Base-by-base conservation (phyloP, 2,329 filamentous ascomycete genomes). In the Grosmannia huntii region DNA sequence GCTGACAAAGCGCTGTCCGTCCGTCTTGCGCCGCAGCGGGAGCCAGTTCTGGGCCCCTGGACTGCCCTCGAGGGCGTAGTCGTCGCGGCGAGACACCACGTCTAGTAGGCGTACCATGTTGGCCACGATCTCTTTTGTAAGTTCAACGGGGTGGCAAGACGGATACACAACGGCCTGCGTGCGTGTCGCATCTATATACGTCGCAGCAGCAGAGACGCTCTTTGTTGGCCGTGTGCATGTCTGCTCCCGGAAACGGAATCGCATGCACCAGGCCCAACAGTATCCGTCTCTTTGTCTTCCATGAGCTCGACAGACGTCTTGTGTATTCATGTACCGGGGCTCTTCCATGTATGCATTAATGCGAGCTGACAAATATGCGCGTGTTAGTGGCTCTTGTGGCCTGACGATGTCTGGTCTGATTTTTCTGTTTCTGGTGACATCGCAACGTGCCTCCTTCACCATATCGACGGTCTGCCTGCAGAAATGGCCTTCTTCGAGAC, bases 21-120 rank as follows among this genome's bases (percentile, higher is more conserved):
- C 56, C 4, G 27, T 2, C n/a, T 11, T 25, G 23, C 51, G 51
- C 12, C 41, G 56, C 11, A 50, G 14, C 2, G 41, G 23, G 5
- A 48, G 14, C 21, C 21, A 27, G 16, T 16, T 33, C 7, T 23
- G n/a, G 2, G 52, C 21, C n/a, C 7, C 12, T 25, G 41, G 2
- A 14, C 4, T 23, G 21, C 7, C 4, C 19, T 23, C 27, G 5
- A 16, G 23, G 6, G n/a, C 27, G 41, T 48, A 57, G 10, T 53
- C 25, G 27, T 57, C n/a, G 25, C 31, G 19, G 21, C 19, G 14
- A 61, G 77, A 75, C 59, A 79, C 67, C 31, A 80, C 63, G 52
- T 67, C 65, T 19, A 66, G 61, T 11, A 57, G 31, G 25, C 25
- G 9, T 6, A 23, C 23, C 53, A 55, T 55, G 14, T 12, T 27